These are phyloP conservation scores for Mucor indicus DNA, from an alignment of 371 early-diverging fungal species.

Conservation along the genomic window DNA sequence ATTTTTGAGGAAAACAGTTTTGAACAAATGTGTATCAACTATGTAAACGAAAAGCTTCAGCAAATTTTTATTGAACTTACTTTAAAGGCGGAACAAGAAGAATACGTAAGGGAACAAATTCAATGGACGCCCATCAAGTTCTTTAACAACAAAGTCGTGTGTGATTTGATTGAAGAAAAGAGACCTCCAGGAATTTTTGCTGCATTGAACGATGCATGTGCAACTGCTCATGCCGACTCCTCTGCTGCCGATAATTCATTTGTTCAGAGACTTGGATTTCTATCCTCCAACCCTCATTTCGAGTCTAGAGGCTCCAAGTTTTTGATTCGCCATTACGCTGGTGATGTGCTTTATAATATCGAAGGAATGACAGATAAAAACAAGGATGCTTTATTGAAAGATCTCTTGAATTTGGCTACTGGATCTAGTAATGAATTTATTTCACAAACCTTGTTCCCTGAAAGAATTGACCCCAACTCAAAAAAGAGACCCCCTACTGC, in stretches of 20 bases:
- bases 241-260: constrained; percentile 88
- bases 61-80: constrained; percentile 99
- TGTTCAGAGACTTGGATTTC: constrained; percentile 70
- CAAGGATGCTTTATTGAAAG: constrained; percentile 94
- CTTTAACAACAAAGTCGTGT: constrained; percentile 98
- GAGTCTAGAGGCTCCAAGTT: constrained; percentile 77
- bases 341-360: constrained; percentile 89
- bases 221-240: constrained; percentile 87
- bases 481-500: constrained; percentile 88
- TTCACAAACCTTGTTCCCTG: constrained; percentile 76
- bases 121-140: constrained; percentile 99
- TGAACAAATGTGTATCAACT: constrained; percentile 99
- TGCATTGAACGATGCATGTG: constrained; percentile 93
- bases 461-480: constrained; percentile 80
- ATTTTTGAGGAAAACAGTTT: constrained; percentile 97
- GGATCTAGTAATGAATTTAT: constrained; percentile 67
- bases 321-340: constrained; percentile 96
- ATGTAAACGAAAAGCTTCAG: constrained; percentile 99
- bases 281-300: constrained; percentile 77
- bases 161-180: constrained; percentile 96
- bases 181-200: constrained; percentile 92
- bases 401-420: constrained; percentile 80
- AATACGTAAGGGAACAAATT: constrained; percentile 95
- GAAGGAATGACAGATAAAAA: constrained; percentile 99
- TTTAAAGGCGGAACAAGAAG: constrained; percentile 97